Evolutionary conservation across 2,329 filamentous ascomycete genomes (phyloP).

Genomic region (Phymatotrichopsis omnivora): DNA sequence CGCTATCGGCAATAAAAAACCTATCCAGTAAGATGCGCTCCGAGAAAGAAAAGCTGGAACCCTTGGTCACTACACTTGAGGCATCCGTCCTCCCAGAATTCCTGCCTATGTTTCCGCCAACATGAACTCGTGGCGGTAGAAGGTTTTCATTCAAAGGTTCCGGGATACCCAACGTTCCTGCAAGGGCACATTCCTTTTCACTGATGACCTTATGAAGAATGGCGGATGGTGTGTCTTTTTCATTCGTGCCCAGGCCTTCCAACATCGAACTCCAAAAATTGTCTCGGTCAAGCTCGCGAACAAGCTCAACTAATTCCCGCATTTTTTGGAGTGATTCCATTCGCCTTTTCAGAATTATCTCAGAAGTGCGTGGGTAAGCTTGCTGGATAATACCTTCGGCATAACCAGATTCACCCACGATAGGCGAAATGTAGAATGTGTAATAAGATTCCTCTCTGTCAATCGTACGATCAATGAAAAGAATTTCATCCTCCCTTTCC

Average conservation of each 20-base stretch:
- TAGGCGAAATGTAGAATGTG: constrained; percentile 28
- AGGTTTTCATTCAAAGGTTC: constrained; percentile 1
- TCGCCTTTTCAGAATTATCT: constrained; percentile 27
- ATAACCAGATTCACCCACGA: constrained; percentile 23
- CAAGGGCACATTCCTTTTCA: constrained; percentile 8
- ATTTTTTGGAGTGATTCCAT: constrained; percentile 26
- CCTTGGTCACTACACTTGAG: neutral
- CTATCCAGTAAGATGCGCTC: constrained; percentile 1
- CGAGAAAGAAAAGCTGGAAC: too few species aligned
- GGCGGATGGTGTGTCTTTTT: constrained; percentile 27
- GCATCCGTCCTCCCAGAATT: constrained; percentile 6
- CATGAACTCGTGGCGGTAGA: neutral
- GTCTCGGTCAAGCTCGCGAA: constrained; percentile 22
- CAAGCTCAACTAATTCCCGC: constrained; percentile 17
- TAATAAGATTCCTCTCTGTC: constrained; percentile 28
- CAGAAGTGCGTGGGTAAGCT: constrained; percentile 27
- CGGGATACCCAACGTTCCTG: constrained; percentile 12
- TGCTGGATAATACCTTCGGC: constrained; percentile 26
- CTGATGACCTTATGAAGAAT: constrained; percentile 23
- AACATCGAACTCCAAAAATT: constrained; percentile 27
- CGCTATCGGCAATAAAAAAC: neutral
- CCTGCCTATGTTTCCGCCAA: constrained; percentile 16
- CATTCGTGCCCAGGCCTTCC: constrained; percentile 27
- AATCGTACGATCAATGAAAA: constrained; percentile 12
- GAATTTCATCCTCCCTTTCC: constrained; percentile 12